Evolutionary conservation across 106 monocot genomes (phyloP).

Genomic region (Apostasia shenzhenica): DNA sequence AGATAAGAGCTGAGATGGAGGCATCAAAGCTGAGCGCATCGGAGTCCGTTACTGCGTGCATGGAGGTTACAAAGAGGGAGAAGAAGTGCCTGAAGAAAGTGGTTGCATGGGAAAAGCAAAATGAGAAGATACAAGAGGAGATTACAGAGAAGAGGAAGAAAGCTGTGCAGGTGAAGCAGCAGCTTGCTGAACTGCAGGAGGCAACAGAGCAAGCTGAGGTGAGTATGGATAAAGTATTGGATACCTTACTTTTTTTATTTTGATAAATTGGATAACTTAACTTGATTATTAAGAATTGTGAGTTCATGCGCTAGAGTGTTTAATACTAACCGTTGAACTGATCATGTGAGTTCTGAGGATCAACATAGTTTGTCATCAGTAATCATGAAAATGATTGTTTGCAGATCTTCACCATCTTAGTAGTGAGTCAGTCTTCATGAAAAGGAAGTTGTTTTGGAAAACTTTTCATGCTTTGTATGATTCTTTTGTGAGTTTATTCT

Average conservation of each 20-base stretch:
- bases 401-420: not conserved
- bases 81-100: slow-evolving; percentile 60
- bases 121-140: slow-evolving; percentile 44
- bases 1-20: slow-evolving; percentile 92
- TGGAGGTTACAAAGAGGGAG: slow-evolving; percentile 61
- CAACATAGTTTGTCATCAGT: not conserved
- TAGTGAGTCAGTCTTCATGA: too few relatives aligned
- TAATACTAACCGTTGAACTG: not conserved
- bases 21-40: slow-evolving; percentile 72
- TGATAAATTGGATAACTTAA: too few relatives aligned
- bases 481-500: too few relatives aligned
- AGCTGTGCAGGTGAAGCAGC: slow-evolving; percentile 28
- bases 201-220: slow-evolving; percentile 51
- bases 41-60: slow-evolving; percentile 36
- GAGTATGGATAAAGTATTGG: slow-evolving; percentile 8
- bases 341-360: not conserved
- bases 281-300: too few relatives aligned
- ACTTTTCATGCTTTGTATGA: too few relatives aligned
- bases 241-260: not conserved
- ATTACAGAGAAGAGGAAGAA: slow-evolving; percentile 40
- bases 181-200: slow-evolving; percentile 27
- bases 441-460: too few relatives aligned
- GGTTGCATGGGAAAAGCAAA: slow-evolving; percentile 67
- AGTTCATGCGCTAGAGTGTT: too few relatives aligned
- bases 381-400: not conserved